Percentiles rank a stretch among this genome's conserved stretches.
These are phyloP conservation scores for Cladophialophora chaetospira DNA, from an alignment of 2,329 filamentous ascomycete genomes.

Conservation along the genomic window DNA sequence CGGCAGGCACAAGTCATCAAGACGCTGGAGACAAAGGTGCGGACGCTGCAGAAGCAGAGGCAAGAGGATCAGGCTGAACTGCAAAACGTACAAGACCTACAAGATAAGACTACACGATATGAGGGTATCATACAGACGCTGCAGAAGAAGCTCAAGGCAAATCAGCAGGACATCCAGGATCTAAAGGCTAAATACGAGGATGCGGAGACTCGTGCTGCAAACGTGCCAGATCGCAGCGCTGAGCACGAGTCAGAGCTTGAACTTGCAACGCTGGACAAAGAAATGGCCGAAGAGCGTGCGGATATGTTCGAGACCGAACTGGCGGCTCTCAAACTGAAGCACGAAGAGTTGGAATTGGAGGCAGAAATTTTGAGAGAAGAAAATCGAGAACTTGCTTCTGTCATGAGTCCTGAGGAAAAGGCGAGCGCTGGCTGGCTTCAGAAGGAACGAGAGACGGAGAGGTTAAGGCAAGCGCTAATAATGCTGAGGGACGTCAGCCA, in stretches of 20 bases:
- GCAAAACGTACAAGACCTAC: slow-evolving; percentile 73
- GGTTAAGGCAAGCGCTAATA: slow-evolving; percentile 80
- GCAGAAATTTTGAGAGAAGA: slow-evolving; percentile 85
- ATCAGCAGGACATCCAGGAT: slow-evolving; percentile 76
- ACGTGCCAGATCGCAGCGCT: slow-evolving; percentile 65
- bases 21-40: slow-evolving; percentile 83
- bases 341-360: slow-evolving; percentile 85
- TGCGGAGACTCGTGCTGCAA: slow-evolving; percentile 67
- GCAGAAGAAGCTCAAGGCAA: slow-evolving; percentile 82
- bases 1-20: slow-evolving; percentile 55
- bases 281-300: slow-evolving; percentile 93
- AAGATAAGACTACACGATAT: slow-evolving; percentile 58
- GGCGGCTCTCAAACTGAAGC: slow-evolving; percentile 71
- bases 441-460: slow-evolving; percentile 86
- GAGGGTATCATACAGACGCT: slow-evolving; percentile 87
- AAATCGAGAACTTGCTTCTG: slow-evolving; percentile 77
- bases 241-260: slow-evolving; percentile 86
- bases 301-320: slow-evolving; percentile 81
- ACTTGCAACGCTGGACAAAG: slow-evolving; percentile 82
- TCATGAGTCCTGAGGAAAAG: slow-evolving; percentile 85
- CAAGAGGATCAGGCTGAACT: slow-evolving; percentile 82
- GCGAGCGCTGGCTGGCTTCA: slow-evolving; percentile 86
- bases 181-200: slow-evolving; percentile 78
- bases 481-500: slow-evolving; percentile 83
- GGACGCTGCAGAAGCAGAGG: slow-evolving; percentile 83